Evolutionary conservation across 495 filamentous ascomycete species (phyloP).

Genomic region (Peziza echinospora): DNA sequence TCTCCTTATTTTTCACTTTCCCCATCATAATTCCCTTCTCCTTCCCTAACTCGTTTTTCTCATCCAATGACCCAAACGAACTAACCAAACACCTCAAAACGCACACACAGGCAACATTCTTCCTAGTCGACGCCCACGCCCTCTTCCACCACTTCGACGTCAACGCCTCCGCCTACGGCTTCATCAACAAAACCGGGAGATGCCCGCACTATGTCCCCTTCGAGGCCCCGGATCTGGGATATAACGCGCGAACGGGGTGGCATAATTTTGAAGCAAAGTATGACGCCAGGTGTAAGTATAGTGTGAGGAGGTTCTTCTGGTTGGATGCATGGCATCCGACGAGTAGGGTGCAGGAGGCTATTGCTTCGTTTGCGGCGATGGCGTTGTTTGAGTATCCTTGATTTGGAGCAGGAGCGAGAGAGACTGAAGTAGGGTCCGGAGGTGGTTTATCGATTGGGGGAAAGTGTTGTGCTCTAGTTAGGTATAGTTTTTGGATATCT

Average conservation of each 20-base stretch:
- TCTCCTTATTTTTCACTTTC: too few relatives aligned
- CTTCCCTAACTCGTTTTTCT: too few relatives aligned
- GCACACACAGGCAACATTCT: not conserved
- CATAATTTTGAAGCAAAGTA: not conserved
- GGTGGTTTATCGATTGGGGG: too few relatives aligned
- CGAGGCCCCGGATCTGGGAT: not conserved
- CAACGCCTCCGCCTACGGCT: not conserved
- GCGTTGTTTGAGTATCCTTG: not conserved
- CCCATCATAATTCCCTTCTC: too few relatives aligned
- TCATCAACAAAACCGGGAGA: not conserved
- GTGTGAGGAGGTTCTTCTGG: not conserved
- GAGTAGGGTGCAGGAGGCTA: not conserved
- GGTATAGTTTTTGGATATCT: too few relatives aligned
- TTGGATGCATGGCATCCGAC: not conserved
- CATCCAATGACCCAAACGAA: too few relatives aligned
- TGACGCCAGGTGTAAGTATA: not conserved
- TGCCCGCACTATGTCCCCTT: not conserved
- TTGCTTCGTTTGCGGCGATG: not conserved
- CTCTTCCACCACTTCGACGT: not conserved
- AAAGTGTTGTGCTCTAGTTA: too few relatives aligned
- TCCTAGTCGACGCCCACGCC: not conserved
- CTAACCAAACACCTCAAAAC: too few relatives aligned
- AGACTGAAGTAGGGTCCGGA: too few relatives aligned
- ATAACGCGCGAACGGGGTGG: not conserved
- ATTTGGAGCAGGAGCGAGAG: too few relatives aligned